Base-by-base conservation (phyloP, 2,329 filamentous ascomycete genomes). In the Neurospora sp. region DNA sequence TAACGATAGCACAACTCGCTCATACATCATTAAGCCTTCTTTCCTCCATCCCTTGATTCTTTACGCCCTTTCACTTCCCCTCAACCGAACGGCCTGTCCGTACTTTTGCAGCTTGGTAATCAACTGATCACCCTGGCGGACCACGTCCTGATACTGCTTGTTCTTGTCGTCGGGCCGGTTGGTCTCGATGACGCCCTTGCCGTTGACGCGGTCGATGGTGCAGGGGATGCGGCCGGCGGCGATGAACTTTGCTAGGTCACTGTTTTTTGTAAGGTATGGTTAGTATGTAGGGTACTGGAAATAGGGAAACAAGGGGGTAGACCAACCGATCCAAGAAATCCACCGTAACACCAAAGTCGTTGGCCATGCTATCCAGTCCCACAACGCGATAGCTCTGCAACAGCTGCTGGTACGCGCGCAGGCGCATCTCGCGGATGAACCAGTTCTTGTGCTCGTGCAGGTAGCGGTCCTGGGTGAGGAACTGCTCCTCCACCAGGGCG, bases 81-180 rank as follows among this genome's bases (percentile, higher is more conserved):
- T 89, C 82, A 99, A 85, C 78, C 96, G 89, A 74, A 99, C 96
- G 2, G 96, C 92, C 82, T 99, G 96, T 66, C 96, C 96, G 81
- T 99, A 99, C 86, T 99, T 99, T 84, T 99, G 96, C 76, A 99
- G 85, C 86, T 99, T 99, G 71, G 96, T 99, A 80, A 99, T 98
- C 73, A 99, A 86, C 82, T 97, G 92, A 81, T 99, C 96, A 39
- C 96, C 96, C 80, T 98, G 96, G 84, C 96, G 96, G 72, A 99
- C 93, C 43, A 98, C 93, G 77, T 99, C 96, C 76, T 94, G 92
- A 82, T 99, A 99, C 84, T 99, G 96, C 87, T 97, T 97, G 86
- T 98, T 98, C 90, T 99, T 99, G 84, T 97, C 94, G 79, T 98
- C 96, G 9, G 95, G 94, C 69, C 96, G 88, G 84, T 97, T 97